Conservation (phyloP, 805 yeast species). For the Maudiozyma turicensis region DNA sequence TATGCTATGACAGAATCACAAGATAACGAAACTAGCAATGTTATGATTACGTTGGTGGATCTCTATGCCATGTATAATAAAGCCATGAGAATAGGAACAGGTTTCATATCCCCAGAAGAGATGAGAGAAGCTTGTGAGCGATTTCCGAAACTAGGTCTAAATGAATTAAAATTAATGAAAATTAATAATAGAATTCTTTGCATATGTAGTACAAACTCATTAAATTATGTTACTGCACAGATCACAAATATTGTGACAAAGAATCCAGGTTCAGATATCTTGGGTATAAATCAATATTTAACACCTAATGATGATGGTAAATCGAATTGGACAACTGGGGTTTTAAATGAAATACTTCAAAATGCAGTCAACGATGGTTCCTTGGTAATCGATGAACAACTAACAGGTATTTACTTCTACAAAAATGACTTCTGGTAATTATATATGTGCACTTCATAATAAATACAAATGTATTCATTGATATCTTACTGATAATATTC, state of each 20-base stretch:
- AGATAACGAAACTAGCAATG: slow-evolving; percentile 38
- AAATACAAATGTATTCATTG: not conserved
- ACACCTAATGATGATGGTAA: slow-evolving; percentile 13
- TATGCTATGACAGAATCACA: slow-evolving; percentile 40
- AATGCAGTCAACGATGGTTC: slow-evolving; percentile 47
- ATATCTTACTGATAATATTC: no score
- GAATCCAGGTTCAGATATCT: slow-evolving; percentile 24
- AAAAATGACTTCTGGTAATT: slow-evolving; percentile 33
- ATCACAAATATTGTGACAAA: slow-evolving; percentile 18
- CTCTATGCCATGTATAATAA: slow-evolving; percentile 55
- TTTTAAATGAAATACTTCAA: slow-evolving; percentile 55
- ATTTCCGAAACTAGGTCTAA: slow-evolving; percentile 47
- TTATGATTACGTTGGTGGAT: slow-evolving; percentile 46
- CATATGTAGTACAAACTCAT: slow-evolving; percentile 24
- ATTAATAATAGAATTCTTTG: slow-evolving; percentile 31
- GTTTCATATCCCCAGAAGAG: slow-evolving; percentile 62
- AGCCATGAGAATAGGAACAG: slow-evolving; percentile 53
- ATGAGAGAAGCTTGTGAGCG: slow-evolving; percentile 49
- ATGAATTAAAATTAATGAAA: slow-evolving; percentile 31
- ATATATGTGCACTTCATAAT: not conserved
- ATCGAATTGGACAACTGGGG: slow-evolving; percentile 58
- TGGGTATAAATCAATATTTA: slow-evolving; percentile 19
- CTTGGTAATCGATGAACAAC: slow-evolving; percentile 57
- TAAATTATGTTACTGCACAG: slow-evolving; percentile 22
- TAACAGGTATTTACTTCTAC: slow-evolving; percentile 57